phyloP scores from a whole-genome alignment of 768 basidiomycete genomes.

The Kwoniella pini region DNA sequence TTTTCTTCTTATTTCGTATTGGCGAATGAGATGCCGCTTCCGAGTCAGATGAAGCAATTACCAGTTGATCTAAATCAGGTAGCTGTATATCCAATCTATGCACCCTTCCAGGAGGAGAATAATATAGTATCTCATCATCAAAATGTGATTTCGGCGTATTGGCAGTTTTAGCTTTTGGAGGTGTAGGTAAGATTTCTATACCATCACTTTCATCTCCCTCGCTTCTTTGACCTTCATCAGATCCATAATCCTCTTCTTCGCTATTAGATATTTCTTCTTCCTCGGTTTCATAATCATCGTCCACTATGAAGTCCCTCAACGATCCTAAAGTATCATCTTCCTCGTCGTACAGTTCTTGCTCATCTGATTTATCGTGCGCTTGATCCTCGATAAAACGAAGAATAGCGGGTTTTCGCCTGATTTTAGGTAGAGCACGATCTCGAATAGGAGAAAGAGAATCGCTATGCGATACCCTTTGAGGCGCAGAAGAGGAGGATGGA shows the following conservation, averaged over 20 bases:
- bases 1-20: not conserved
- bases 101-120: conserved; percentile 20
- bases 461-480: not conserved
- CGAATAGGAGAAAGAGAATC: too few species aligned
- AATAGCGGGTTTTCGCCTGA: conserved; percentile 3
- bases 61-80: conserved; percentile 17
- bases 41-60: conserved; percentile 12
- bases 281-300: conserved; percentile 36
- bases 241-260: not conserved
- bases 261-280: conserved; percentile 17
- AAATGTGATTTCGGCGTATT: conserved; percentile 1
- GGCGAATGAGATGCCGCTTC: not conserved
- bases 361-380: conserved; percentile 1
- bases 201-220: conserved; percentile 18
- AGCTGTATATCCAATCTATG: not conserved
- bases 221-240: not conserved
- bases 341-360: conserved; percentile 18
- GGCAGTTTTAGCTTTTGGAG: conserved; percentile 3
- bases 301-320: conserved; percentile 47
- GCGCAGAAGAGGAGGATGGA: not conserved
- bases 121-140: conserved; percentile 25
- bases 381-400: conserved; percentile 6
- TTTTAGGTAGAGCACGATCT: not conserved
- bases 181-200: conserved; percentile 20
- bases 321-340: conserved; percentile 34